Evolutionary conservation across 1,284 basidiomycete species (phyloP), one percentile per base, ranked within the genome.

Genomic region (Rugiboletus extremiorientalis): DNA sequence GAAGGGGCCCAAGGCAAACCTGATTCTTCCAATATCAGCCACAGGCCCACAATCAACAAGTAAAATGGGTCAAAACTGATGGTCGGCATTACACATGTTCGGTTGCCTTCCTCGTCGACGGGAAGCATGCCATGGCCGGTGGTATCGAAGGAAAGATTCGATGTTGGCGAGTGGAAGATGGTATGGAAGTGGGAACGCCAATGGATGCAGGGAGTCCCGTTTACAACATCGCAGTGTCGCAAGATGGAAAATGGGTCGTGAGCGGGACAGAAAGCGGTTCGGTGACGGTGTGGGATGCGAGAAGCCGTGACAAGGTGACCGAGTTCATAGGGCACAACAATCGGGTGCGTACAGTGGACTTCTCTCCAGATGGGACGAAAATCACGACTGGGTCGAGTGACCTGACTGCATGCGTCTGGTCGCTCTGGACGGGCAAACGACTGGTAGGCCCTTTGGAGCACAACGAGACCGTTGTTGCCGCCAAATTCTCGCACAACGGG

Each of bases 401-500:
- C 51, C 8, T 25, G 27, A 61, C 58, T 6, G 58, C 28, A 5
- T 48, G 51, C 20, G 31, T 61, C 49, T 62, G 53, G 53, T 58
- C 49, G 5, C 18, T 49, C 11, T 33, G 52, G 12, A 47, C 30
- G 4, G 36, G 52, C 20, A 0, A 18, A 7, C 51, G 25, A 25
- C n/a, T 61, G 1, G 44, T n/a, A n/a, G 48, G 45, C 8, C 40
- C 36, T 0, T 25, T 42, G 46, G 3, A 30, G 12, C 58, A 55
- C 6, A 30, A 36, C 28, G 1, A 6, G 6, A 1, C 7, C 1
- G 23, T 54, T 28, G 31, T 20, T 18, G 50, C 50, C 3, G 38
- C 46, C 59, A 64, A 48, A 15, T 64, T 64, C 30, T 62, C 55
- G 6, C 63, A 52, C 0, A 36, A 65, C 23, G 60, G 53, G 25